Evolutionary conservation across 768 basidiomycete species (phyloP), one percentile per base, ranked within the genome.

Genomic region (Phlebiopsis gigantea): DNA sequence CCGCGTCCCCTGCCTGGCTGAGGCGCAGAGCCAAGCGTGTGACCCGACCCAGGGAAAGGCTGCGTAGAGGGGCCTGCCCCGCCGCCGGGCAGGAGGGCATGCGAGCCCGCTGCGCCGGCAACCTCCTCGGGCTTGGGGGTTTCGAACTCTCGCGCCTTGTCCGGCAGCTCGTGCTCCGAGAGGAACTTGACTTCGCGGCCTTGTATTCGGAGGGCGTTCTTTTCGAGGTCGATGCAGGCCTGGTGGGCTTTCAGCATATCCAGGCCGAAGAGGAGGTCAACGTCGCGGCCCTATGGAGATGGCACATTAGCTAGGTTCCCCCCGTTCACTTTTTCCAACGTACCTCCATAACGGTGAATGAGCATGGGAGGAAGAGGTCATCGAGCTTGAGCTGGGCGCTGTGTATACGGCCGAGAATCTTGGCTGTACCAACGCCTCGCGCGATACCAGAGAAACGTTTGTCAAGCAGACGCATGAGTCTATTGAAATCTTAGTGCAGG

Each of bases 211-310:
- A 99, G 83, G 12, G 90, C 89, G 61, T 85, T 83, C 70, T 93
- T 93, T 63, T 86, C 78, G 22, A 99, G 81, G 71, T 99, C 97
- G 69, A 99, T 98, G 66, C 86, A 90, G 5, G 94, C 96, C 67
- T 97, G 94, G 69, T 98, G 91, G 0, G 94, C 90, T 71, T 93
- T 98, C 59, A 98, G 83, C 97, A 98, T 98, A 78, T 99, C 97
- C n/a, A 99, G 80, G 6, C 97, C 97, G 42, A 99, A 87, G 2
- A 99, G 77, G n/a, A 99, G 83, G 66, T 98, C 96, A 46, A 98
- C 93, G 56, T 90, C 86, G 29, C 86, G 83, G 34, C 94, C 94
- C 90, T 93, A 56, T 21, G 15, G 22, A 28, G 48, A 53, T 41
- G 48, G n/a, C n/a, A n/a, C n/a, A n/a, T n/a, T n/a, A n/a, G n/a